These are phyloP conservation scores for Lentinula lateritia DNA, from an alignment of 768 basidiomycete species.

Conservation along the genomic window DNA sequence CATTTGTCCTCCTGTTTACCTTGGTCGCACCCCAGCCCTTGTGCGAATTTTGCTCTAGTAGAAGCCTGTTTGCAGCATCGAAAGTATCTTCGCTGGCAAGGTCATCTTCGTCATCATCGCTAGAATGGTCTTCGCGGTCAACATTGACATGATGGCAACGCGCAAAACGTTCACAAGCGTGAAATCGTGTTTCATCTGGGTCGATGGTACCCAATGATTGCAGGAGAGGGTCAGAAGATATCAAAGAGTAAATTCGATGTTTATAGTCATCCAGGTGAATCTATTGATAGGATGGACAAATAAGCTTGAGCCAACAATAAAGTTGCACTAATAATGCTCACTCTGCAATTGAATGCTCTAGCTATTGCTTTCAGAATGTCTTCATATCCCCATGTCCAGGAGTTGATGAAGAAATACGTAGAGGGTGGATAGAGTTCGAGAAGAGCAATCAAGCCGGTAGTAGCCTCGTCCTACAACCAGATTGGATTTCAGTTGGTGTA, in stretches of 20 bases:
- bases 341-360: conserved; percentile 57
- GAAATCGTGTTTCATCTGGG: conserved; percentile 67
- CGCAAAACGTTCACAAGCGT: conserved; percentile 86
- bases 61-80: not conserved
- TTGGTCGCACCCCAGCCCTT: too few species aligned
- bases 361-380: conserved; percentile 78
- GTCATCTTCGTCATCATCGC: conserved; percentile 17
- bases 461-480: conserved; percentile 52
- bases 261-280: conserved; percentile 94
- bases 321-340: conserved; percentile 15
- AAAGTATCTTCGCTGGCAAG: not conserved
- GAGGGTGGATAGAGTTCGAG: conserved; percentile 61
- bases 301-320: not conserved
- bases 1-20: not conserved
- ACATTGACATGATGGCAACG: conserved; percentile 63
- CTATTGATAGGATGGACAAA: conserved; percentile 25
- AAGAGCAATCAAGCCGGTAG: conserved; percentile 59
- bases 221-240: conserved; percentile 55
- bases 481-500: not conserved
- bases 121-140: conserved; percentile 8
- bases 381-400: conserved; percentile 98
- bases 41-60: not conserved
- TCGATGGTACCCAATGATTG: conserved; percentile 57
- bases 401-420: conserved; percentile 82
- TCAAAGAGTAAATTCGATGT: conserved; percentile 51